Base-by-base conservation (phyloP, 176 grass and related monocot species). In the Juncus effusus region DNA sequence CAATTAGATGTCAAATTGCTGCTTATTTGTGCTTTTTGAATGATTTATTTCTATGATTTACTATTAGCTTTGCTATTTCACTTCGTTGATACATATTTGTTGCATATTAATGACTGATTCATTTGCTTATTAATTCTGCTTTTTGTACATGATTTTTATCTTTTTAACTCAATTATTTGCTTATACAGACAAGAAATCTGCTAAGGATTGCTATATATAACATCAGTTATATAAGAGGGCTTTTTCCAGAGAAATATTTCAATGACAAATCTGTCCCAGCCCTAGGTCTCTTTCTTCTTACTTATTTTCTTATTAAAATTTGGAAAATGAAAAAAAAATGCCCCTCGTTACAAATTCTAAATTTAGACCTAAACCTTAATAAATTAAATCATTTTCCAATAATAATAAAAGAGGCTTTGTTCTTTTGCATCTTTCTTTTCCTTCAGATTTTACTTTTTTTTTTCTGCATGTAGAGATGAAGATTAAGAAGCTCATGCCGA, bases 401-500 rank as follows among this genome's bases (percentile, higher is more conserved):
- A 19, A 36, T 14, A 12, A 28, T 28, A 28, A 28, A 28, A 28
- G 19, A 1, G 19, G 19, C 19, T 28, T 28, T 28, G 51, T 69
- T 69, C 13, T 3, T 39, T 15, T 69, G 65, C 40, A 8, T 71
- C 40, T 36, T 13, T 36, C 15, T 54, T 65, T 65, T 5, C 5
- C 12, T 55, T n/a, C 39, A 58, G 55, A 59, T 47, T 59, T 72
- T 10, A 42, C 3, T 16, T 72, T 59, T 57, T 19, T 75, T 13
- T 40, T 85, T 64, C n/a, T 65, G 71, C 39, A 59, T 64, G 10
- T 60, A 97, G 94, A 92, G 83, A 97, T 97, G 94, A 97, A 92
- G 85, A 97, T 97, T 81, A 97, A 97, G 70, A 92, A 97, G 78
- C 72, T 97, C 68, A 92, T 92, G 94, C 94, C 94, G 19, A 92